Evolutionary conservation across 768 basidiomycete species (phyloP).

Genomic region (Cantharellus cinnabarinus): DNA sequence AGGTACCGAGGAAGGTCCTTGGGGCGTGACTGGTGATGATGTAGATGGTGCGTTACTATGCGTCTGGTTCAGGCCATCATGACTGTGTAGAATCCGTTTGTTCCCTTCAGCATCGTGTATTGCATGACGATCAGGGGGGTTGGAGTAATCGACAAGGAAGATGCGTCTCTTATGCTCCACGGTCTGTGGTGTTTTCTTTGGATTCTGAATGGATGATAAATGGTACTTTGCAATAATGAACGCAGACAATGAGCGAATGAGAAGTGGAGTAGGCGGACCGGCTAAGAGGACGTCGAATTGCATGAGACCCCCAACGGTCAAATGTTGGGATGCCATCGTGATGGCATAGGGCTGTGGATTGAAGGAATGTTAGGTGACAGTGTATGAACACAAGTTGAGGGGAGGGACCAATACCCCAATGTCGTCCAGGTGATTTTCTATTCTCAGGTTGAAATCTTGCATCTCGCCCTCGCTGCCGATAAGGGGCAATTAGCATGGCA

Average conservation of each 20-base stretch:
- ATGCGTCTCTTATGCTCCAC: background rate
- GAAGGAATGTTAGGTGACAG: background rate
- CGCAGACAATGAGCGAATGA: background rate
- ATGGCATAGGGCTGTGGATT: constrained; percentile 6
- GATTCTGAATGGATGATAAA: background rate
- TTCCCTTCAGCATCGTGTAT: background rate
- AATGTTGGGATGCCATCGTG: constrained; percentile 6
- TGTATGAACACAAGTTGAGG: background rate
- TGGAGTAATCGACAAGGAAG: background rate
- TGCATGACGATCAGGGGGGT: background rate
- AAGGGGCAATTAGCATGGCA: constrained; percentile 1
- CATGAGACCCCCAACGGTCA: constrained; percentile 6
- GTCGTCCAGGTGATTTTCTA: background rate
- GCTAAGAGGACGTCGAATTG: background rate
- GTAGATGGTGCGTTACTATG: background rate
- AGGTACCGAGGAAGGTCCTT: background rate
- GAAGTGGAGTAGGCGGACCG: background rate
- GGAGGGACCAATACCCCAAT: background rate
- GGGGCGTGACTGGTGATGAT: background rate
- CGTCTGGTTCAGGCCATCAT: background rate
- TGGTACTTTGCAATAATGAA: background rate
- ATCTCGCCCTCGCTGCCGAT: constrained; percentile 6
- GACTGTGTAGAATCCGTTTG: no score
- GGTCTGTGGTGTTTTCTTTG: background rate
- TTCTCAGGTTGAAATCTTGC: constrained; percentile 5